phyloP scores from a whole-genome alignment of 129 eudicot genomes.

The Scalesia atractyloides region DNA sequence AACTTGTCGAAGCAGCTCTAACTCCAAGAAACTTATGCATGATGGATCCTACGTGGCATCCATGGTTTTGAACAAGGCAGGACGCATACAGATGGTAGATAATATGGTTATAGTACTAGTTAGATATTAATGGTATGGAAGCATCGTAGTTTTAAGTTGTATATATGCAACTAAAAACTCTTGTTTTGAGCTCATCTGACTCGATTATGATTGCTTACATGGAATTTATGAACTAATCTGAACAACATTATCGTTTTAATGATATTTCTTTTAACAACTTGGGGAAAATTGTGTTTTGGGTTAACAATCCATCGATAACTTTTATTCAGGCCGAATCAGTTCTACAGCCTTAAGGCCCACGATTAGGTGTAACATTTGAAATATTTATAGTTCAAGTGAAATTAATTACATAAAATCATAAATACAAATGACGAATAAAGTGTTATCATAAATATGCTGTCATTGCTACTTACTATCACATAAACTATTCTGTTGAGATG shows the following conservation, averaged over 20 bases:
- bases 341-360: too few species aligned
- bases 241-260: background rate
- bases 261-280: background rate
- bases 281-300: too few species aligned
- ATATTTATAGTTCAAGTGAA: too few species aligned
- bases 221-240: constrained; percentile 1
- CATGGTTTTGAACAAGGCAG: constrained; percentile 66
- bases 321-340: too few species aligned
- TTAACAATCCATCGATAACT: too few species aligned
- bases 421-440: too few species aligned
- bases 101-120: background rate
- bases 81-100: background rate
- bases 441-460: too few species aligned
- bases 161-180: constrained; percentile 22
- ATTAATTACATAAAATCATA: too few species aligned
- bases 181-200: background rate
- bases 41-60: constrained; percentile 99
- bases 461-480: too few species aligned
- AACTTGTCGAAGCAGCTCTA: constrained; percentile 92
- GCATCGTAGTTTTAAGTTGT: constrained; percentile 18
- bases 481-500: too few species aligned
- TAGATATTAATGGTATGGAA: background rate
- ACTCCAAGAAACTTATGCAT: constrained; percentile 92
- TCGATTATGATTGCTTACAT: constrained; percentile 5
- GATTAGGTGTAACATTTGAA: too few species aligned